phyloP scores from a whole-genome alignment of 2,329 filamentous ascomycete genomes.

The Talaromyces verruculosus region DNA sequence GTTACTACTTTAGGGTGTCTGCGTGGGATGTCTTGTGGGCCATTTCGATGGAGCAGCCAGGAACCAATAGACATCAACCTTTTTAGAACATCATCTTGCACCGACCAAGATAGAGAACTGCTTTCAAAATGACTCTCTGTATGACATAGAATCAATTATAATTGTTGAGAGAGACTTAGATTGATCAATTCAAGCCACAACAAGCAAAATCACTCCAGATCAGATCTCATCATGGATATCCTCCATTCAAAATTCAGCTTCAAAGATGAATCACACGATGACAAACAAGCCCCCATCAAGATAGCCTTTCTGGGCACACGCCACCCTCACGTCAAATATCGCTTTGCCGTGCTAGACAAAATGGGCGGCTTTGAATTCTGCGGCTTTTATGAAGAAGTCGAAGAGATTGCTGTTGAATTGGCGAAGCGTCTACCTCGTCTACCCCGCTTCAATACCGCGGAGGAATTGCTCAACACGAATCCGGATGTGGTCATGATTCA shows the following conservation, averaged over 20 bases:
- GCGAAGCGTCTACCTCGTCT: constrained; percentile 23
- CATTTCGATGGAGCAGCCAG: background rate
- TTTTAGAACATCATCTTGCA: background rate
- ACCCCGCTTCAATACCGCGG: constrained; percentile 20
- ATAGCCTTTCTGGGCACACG: constrained; percentile 25
- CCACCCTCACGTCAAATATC: constrained; percentile 25
- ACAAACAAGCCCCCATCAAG: constrained; percentile 21
- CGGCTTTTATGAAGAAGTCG: constrained; percentile 24
- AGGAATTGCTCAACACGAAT: constrained; percentile 23
- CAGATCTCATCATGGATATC: constrained; percentile 22
- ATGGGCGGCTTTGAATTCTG: constrained; percentile 26
- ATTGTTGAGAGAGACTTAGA: background rate
- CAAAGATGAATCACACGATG: constrained; percentile 19
- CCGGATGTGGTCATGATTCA: constrained; percentile 27
- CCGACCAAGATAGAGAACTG: background rate
- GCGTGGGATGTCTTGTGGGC: background rate
- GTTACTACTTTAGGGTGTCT: background rate
- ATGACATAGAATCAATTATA: background rate
- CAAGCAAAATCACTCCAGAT: background rate
- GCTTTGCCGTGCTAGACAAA: constrained; percentile 25
- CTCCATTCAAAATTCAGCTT: constrained; percentile 23
- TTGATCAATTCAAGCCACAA: background rate
- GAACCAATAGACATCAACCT: background rate
- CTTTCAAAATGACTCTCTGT: background rate
- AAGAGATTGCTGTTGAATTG: constrained; percentile 21